Base-by-base conservation (phyloP, 805 yeast genomes). In the Teunomyces barrocoloradensis region DNA sequence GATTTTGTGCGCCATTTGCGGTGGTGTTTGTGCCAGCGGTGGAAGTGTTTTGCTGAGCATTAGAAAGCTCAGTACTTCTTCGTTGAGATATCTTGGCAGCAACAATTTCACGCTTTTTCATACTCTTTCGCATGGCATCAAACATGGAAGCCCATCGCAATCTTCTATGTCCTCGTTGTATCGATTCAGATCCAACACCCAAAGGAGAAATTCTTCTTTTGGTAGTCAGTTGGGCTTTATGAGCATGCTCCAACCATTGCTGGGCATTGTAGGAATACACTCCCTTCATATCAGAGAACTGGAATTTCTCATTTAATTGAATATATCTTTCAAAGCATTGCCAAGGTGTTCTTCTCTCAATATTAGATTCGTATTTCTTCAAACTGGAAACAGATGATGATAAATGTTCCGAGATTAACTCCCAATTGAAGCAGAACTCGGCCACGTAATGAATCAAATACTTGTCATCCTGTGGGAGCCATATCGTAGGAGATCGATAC, bases 311-410 rank as follows among this genome's bases (percentile, higher is more conserved):
- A 57, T 88, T 89, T 54, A 94, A 75, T 68, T 92, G 98, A 51
- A 91, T 85, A 73, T 92, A 94, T 54, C 99, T 74, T 66, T 94
- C 99, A 70, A 94, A 94, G 64, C 98, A 92, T 64, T 92, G 98
- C 99, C 99, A 94, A 0, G 99, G 96, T 0, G 98, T 94, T 59
- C 99, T 79, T 59, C 97, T 80, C 65, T 94, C 98, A 48, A 90
- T 89, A 59, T 89, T 90, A 0, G 98, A 87, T 33, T 83, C 79
- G 63, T 89, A 90, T 11, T 85, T 80, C 45, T 62, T 66, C 44
- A 72, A 55, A 53, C 81, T 75, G 0, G 89, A 79, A 2, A 89
- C 79, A 43, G 78, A 74, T 2, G 84, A 77, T 39, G 86, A 78
- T 63, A 94, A 71, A 60, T 87, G 88, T 5, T 91, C 87, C 2